A percentile compares a stretch with the other conserved stretches of the same genome.
Evolutionary conservation across 805 yeast genomes (phyloP).

Genomic region (Wickerhamomyces chambardii): DNA sequence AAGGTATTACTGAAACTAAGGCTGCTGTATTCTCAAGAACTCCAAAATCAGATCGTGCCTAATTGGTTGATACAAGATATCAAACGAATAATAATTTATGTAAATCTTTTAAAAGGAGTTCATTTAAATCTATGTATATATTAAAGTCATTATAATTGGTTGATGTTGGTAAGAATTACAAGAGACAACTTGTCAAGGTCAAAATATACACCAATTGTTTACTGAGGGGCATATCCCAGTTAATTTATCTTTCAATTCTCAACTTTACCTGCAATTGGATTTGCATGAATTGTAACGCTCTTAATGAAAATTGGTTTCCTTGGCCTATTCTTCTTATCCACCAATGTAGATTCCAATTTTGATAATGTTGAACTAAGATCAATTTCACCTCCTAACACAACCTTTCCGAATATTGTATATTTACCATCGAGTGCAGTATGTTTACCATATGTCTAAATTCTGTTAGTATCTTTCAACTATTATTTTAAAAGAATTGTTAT

Average conservation of each 20-base stretch:
- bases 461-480: not conserved
- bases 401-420: conserved; percentile 73
- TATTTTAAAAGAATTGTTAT: no score
- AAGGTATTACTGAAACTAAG: conserved; percentile 31
- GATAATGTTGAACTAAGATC: conserved; percentile 18
- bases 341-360: conserved; percentile 15
- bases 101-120: no score
- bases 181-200: no score
- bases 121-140: no score
- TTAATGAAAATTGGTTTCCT: conserved; percentile 18
- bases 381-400: conserved; percentile 39
- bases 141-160: no score
- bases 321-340: conserved; percentile 29
- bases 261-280: conserved; percentile 39
- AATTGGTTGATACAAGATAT: no score
- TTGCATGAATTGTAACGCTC: conserved; percentile 29
- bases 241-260: no score
- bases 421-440: conserved; percentile 72
- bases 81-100: no score
- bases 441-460: conserved; percentile 55
- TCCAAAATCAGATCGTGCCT: no score
- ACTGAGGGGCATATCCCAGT: no score
- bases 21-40: conserved; percentile 39
- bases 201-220: no score
- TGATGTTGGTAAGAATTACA: no score